Conservation (phyloP, 352 stramenopile species). For the Plasmopara halstedii region DNA sequence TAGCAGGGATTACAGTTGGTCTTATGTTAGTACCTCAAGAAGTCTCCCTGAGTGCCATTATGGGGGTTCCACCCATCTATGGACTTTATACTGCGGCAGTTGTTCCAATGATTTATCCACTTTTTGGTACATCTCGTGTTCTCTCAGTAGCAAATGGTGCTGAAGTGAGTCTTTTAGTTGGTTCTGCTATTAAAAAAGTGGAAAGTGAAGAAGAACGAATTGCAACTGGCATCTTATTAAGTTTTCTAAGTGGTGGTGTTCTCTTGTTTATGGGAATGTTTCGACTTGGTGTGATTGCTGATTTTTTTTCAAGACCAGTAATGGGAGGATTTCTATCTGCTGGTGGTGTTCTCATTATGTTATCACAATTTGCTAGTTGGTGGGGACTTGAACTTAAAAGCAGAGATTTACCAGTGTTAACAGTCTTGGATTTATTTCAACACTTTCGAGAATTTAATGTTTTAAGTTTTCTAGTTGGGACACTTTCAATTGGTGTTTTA, state of each 20-base stretch:
- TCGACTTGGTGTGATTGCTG: constrained; percentile 49
- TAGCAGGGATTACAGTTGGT: constrained; percentile 64
- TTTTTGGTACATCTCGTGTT: constrained; percentile 58
- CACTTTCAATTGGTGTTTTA: constrained; percentile 43
- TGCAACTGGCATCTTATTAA: constrained; percentile 57
- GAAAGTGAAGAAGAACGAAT: constrained; percentile 51
- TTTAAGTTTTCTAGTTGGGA: constrained; percentile 41
- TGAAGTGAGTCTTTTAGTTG: constrained; percentile 57
- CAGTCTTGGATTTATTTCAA: constrained; percentile 39
- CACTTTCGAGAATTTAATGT: constrained; percentile 42
- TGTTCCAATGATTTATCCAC: constrained; percentile 60
- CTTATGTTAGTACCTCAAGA: constrained; percentile 91
- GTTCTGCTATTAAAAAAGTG: constrained; percentile 42
- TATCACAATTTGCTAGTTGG: constrained; percentile 55
- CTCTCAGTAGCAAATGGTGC: constrained; percentile 60
- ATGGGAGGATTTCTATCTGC: constrained; percentile 71
- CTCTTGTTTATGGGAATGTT: constrained; percentile 52
- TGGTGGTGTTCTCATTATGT: constrained; percentile 57
- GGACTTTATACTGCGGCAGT: constrained; percentile 64
- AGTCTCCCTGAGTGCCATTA: constrained; percentile 88
- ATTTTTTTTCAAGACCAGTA: constrained; percentile 65
- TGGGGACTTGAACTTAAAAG: constrained; percentile 43
- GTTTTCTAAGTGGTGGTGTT: constrained; percentile 53
- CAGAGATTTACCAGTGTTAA: constrained; percentile 44
- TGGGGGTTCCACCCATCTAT: constrained; percentile 66